These are phyloP conservation scores for Zygnema circumcarinatum DNA, from an alignment of 139 green algal genomes.

Conservation along the genomic window DNA sequence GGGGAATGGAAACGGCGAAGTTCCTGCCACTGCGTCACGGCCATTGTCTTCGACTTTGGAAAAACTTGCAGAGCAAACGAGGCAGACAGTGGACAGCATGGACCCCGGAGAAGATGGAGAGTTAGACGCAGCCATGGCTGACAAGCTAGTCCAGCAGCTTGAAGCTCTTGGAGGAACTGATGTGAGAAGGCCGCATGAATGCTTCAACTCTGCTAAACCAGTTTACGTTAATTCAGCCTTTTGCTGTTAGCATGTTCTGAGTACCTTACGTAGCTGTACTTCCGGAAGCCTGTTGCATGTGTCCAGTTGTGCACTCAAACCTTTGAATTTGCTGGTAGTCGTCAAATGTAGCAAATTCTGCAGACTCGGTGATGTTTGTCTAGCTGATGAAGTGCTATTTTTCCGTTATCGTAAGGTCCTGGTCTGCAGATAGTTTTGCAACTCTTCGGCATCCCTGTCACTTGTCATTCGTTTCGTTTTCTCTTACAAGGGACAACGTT, in stretches of 20 bases:
- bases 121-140: not conserved
- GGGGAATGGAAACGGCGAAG: not conserved
- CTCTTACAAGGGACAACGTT: no score
- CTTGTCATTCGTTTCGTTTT: no score
- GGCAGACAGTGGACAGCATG: constrained; percentile 53
- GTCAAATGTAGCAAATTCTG: no score
- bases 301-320: no score
- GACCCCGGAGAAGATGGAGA: constrained; percentile 16
- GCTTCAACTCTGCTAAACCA: not conserved
- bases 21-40: not conserved
- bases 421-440: no score
- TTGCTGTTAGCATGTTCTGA: not conserved
- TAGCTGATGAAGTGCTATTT: no score
- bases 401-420: no score
- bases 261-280: not conserved
- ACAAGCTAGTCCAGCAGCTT: constrained; percentile 1
- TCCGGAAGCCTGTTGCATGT: not conserved
- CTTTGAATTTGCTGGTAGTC: no score
- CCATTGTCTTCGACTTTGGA: constrained; percentile 31
- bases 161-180: not conserved
- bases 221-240: not conserved
- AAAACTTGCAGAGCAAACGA: constrained; percentile 29
- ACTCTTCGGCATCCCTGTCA: no score
- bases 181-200: not conserved
- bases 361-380: no score